Percentiles rank a stretch among this genome's conserved stretches.
phyloP scores from a whole-genome alignment of 2,329 filamentous ascomycete species.

The Emydomyces testavorans region DNA sequence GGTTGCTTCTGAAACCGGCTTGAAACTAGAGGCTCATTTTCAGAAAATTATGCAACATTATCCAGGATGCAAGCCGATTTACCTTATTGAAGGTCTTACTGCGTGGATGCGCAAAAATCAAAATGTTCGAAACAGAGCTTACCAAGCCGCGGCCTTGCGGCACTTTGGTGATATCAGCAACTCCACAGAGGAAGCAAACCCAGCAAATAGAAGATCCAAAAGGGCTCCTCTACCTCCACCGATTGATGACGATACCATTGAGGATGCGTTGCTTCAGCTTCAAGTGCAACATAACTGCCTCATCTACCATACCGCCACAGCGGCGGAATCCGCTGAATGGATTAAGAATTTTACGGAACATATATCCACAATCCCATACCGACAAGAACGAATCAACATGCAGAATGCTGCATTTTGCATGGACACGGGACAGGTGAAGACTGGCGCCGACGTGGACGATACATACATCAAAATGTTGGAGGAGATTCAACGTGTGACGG shows the following conservation, averaged over 20 bases:
- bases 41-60: constrained; percentile 45
- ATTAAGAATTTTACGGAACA: constrained; percentile 65
- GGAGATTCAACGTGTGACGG: constrained; percentile 60
- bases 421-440: constrained; percentile 63
- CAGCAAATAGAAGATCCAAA: constrained; percentile 27
- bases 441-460: constrained; percentile 53
- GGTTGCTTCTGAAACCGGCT: constrained; percentile 26
- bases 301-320: constrained; percentile 55
- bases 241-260: constrained; percentile 56
- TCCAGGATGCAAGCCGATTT: constrained; percentile 47
- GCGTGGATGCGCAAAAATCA: constrained; percentile 58
- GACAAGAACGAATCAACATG: constrained; percentile 37
- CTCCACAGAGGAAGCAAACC: constrained; percentile 18
- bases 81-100: constrained; percentile 58
- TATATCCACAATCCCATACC: constrained; percentile 64
- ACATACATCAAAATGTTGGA: constrained; percentile 66
- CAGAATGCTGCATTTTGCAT: constrained; percentile 58
- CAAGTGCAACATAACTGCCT: constrained; percentile 56
- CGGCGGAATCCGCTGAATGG: constrained; percentile 59
- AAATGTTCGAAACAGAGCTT: constrained; percentile 56
- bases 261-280: constrained; percentile 58
- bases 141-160: constrained; percentile 51
- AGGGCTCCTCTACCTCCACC: constrained; percentile 36
- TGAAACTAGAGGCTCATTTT: constrained; percentile 50
- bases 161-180: constrained; percentile 23